phyloP scores from a whole-genome alignment of 2,329 filamentous ascomycete genomes.

The Hypoxylon sp. region DNA sequence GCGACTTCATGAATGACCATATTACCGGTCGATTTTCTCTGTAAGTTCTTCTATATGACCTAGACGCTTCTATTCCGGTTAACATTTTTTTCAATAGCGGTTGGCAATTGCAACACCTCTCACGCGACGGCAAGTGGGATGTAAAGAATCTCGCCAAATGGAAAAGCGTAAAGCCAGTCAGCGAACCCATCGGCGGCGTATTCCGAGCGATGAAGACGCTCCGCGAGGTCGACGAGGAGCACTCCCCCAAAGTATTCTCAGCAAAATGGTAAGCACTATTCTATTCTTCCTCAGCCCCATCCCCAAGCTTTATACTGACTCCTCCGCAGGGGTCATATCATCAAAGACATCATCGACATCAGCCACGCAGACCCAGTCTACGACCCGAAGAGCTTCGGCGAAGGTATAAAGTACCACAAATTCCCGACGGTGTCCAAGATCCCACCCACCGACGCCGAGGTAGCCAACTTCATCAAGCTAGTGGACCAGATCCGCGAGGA shows the following conservation, averaged over 20 bases:
- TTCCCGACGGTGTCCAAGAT: conserved; percentile 94
- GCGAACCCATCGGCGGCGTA: conserved; percentile 80
- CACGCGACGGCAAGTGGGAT: conserved; percentile 95
- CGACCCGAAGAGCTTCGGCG: conserved; percentile 79
- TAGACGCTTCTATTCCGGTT: background rate
- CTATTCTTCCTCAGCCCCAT: too few species aligned
- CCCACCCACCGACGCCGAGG: conserved; percentile 74
- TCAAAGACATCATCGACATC: conserved; percentile 89
- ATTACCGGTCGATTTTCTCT: conserved; percentile 84
- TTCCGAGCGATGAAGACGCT: conserved; percentile 96
- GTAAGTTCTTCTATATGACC: conserved; percentile 36
- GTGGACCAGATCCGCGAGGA: conserved; percentile 73
- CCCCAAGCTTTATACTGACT: conserved; percentile 51
- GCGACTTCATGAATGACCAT: conserved; percentile 82
- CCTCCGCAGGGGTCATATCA: conserved; percentile 70
- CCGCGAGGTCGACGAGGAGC: conserved; percentile 86
- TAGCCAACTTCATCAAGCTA: conserved; percentile 68
- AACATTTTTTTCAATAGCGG: conserved; percentile 59
- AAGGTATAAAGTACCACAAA: conserved; percentile 82
- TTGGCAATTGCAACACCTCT: conserved; percentile 93
- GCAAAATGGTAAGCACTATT: conserved; percentile 50
- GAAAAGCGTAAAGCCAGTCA: conserved; percentile 84
- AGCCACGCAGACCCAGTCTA: conserved; percentile 93
- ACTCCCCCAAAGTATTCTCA: conserved; percentile 81
- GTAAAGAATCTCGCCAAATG: conserved; percentile 97